Conservation (phyloP, 2,329 filamentous ascomycete species). For the Drechslerella coelobrocha region DNA sequence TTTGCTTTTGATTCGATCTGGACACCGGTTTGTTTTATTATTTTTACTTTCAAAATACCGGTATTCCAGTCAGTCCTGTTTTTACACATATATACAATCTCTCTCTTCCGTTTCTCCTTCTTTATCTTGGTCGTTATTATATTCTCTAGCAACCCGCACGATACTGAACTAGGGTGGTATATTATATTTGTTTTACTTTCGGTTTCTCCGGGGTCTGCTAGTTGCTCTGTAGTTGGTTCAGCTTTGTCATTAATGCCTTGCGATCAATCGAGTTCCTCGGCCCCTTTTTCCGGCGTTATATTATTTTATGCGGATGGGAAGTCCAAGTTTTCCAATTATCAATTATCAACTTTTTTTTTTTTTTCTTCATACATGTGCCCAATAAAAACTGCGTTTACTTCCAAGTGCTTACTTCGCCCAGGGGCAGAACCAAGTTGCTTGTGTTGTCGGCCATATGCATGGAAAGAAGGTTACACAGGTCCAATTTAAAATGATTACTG, state of each 20-base stretch:
- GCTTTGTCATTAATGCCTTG: too few relatives aligned
- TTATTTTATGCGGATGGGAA: not conserved
- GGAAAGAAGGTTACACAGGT: constrained; percentile 9
- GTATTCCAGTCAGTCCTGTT: not conserved
- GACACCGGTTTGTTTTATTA: not conserved
- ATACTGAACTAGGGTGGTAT: not conserved
- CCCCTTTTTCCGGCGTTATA: not conserved
- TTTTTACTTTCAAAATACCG: not conserved
- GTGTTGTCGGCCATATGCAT: too few relatives aligned
- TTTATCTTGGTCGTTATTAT: not conserved
- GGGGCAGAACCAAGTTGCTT: too few relatives aligned
- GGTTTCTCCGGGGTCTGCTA: not conserved
- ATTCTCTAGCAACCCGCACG: not conserved
- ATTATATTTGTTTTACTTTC: not conserved
- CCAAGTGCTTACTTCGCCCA: too few relatives aligned
- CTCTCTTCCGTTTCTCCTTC: not conserved
- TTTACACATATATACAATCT: not conserved
- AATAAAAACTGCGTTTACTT: too few relatives aligned
- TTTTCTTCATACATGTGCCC: not conserved
- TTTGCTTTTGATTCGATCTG: not conserved
- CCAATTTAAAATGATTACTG: constrained; percentile 10
- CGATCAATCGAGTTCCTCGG: not conserved
- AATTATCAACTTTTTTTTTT: not conserved
- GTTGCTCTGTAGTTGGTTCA: too few relatives aligned
- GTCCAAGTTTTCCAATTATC: too few relatives aligned